These are phyloP conservation scores for Salix udensis DNA, from an alignment of 345 rosid species.

Conservation along the genomic window DNA sequence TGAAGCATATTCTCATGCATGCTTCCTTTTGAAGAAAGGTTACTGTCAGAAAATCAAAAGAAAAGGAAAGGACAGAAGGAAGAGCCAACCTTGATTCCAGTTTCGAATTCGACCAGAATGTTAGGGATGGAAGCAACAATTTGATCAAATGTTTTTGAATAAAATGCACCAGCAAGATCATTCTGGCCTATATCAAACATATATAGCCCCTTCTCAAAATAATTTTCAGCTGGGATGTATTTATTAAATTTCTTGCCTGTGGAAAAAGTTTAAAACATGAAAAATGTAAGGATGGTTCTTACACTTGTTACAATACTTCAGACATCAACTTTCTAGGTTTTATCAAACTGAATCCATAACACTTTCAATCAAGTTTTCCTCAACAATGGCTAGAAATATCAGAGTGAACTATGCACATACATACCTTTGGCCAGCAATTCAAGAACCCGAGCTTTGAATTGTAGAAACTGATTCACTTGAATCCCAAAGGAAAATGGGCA, in stretches of 20 bases:
- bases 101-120: constrained; percentile 65
- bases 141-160: constrained; percentile 82
- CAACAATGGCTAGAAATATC: not conserved
- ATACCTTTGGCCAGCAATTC: constrained; percentile 59
- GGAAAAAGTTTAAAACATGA: constrained; percentile 1
- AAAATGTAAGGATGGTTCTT: not conserved
- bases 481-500: constrained; percentile 76
- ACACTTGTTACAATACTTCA: not conserved
- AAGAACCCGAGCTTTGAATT: constrained; percentile 65
- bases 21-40: not conserved
- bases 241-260: constrained; percentile 50
- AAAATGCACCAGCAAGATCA: constrained; percentile 93
- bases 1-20: not conserved
- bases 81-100: constrained; percentile 55
- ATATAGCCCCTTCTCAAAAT: constrained; percentile 63
- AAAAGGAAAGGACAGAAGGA: not conserved
- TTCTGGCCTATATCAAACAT: constrained; percentile 95
- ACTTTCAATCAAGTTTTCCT: not conserved
- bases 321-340: not conserved
- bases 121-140: constrained; percentile 69
- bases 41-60: not conserved
- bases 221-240: constrained; percentile 67
- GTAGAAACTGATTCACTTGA: constrained; percentile 77
- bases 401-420: not conserved
- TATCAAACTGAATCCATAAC: not conserved